phyloP scores from a whole-genome alignment of 108 stramenopile genomes.

The Pseudonitzschia multistriata region DNA sequence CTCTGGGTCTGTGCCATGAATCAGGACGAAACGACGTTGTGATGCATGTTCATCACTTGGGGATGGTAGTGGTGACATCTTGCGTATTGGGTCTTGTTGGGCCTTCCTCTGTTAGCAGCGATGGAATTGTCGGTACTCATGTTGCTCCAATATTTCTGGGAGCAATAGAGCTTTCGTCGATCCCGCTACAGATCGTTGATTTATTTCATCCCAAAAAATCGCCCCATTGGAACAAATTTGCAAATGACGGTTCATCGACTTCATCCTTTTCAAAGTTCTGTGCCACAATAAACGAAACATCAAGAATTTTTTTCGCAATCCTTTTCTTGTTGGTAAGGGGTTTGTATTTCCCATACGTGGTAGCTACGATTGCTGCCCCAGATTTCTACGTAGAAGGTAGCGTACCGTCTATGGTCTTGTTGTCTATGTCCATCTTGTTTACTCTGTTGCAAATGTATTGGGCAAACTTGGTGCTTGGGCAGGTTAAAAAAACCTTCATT shows the following conservation, averaged over 20 bases:
- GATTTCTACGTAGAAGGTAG: conserved; percentile 32
- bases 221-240: conserved; percentile 41
- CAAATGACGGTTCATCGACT: not conserved
- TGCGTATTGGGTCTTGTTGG: conserved; percentile 33
- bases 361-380: conserved; percentile 30
- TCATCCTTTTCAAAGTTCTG: conserved; percentile 12
- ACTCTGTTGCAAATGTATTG: conserved; percentile 53
- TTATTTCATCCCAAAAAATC: conserved; percentile 64
- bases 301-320: conserved; percentile 50
- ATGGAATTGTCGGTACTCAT: conserved; percentile 37
- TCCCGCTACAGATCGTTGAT: conserved; percentile 60
- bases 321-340: conserved; percentile 50
- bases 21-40: conserved; percentile 34
- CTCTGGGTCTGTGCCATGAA: conserved; percentile 24
- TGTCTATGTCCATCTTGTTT: conserved; percentile 38
- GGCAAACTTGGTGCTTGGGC: conserved; percentile 47
- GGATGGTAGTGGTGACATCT: conserved; percentile 50
- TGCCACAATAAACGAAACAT: conserved; percentile 32
- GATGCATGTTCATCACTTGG: conserved; percentile 60
- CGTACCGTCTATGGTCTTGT: conserved; percentile 22
- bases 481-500: conserved; percentile 35
- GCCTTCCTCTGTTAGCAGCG: conserved; percentile 18
- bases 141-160: conserved; percentile 71
- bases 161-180: conserved; percentile 60
- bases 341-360: conserved; percentile 57